These are phyloP conservation scores for Diospyros kaki DNA, from an alignment of 148 eudicot species.

Conservation along the genomic window DNA sequence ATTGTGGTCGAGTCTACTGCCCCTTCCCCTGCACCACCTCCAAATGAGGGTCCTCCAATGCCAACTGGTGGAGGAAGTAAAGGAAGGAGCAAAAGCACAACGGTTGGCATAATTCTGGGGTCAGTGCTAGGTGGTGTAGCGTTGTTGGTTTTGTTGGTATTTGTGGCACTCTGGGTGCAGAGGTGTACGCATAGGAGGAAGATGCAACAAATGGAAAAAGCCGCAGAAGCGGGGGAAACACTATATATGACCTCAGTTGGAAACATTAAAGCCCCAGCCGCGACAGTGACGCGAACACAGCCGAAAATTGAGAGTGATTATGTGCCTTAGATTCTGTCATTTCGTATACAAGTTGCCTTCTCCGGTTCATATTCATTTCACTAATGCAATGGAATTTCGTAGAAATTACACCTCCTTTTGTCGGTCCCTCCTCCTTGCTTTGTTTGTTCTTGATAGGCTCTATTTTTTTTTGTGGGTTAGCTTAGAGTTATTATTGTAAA, in stretches of 20 bases:
- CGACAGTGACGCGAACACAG: conserved; percentile 74
- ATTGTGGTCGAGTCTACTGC: conserved; percentile 50
- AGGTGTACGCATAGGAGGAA: conserved; percentile 46
- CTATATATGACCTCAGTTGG: conserved; percentile 68
- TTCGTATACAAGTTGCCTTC: conserved; percentile 26
- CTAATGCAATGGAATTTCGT: too few relatives aligned
- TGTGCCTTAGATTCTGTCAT: conserved; percentile 44
- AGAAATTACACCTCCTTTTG: too few relatives aligned
- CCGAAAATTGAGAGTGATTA: conserved; percentile 80
- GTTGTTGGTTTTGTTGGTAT: conserved; percentile 48
- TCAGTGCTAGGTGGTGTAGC: conserved; percentile 68
- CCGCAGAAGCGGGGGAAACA: conserved; percentile 81
- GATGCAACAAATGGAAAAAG: conserved; percentile 71
- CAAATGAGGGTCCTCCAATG: conserved; percentile 9
- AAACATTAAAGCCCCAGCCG: conserved; percentile 72
- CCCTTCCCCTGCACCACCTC: conserved; percentile 42
- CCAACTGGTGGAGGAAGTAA: conserved; percentile 17
- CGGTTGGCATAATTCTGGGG: conserved; percentile 67
- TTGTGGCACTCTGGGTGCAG: conserved; percentile 39
- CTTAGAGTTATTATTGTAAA: too few relatives aligned
- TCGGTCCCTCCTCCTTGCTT: too few relatives aligned
- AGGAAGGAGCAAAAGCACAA: conserved; percentile 35
- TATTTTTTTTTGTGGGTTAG: too few relatives aligned
- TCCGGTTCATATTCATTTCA: not conserved
- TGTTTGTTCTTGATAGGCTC: too few relatives aligned